Base-by-base conservation (phyloP, 345 rosid genomes). In the Citrus reticulata region DNA sequence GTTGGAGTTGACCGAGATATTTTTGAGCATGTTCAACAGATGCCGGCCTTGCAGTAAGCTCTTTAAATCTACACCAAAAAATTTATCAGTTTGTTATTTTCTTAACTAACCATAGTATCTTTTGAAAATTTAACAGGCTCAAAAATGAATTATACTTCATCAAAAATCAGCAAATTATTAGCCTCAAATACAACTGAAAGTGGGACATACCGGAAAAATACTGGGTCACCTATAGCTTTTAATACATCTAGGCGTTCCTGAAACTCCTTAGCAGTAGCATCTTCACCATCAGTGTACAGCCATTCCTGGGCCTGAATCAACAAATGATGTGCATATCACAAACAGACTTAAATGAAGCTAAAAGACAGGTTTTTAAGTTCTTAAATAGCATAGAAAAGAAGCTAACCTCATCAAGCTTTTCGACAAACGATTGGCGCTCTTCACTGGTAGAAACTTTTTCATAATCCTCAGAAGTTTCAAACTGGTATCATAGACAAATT, bases 281-380 rank as follows among this genome's bases (percentile, higher is more conserved):
- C 98, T 74, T 92, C 99, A 22, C 98, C 99, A 29, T 97, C 99
- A 78, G 89, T 93, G 77, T 97, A 97, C 54, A 97, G 89, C 99
- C 99, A 97, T 22, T 97, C 98, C 89, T 97, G 98, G 79, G 87
- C 98, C 99, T 94, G 7, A 78, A 84, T 73, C 19, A 79, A 71
- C 35, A 77, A 40, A 78, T n/a, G 24, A 81, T 27, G 22, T 57
- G 75, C 16, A 40, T 22, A 39, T 70, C 76, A 64, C 68, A 80
- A 71, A 51, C 40, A 30, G 2, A 32, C 22, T 73, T 24, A 61
- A 25, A 59, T 29, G 5, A 25, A 69, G 59, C 34, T 27, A 66
- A 17, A 39, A 39, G 25, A 63, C 25, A 51, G 16, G 35, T 34
- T 66, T 74, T 37, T 24, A 61, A 70, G 49, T 46, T 61, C 35